Evolutionary conservation across 495 filamentous ascomycete species (phyloP).

Genomic region (Hyphodiscus hymeniophilus): DNA sequence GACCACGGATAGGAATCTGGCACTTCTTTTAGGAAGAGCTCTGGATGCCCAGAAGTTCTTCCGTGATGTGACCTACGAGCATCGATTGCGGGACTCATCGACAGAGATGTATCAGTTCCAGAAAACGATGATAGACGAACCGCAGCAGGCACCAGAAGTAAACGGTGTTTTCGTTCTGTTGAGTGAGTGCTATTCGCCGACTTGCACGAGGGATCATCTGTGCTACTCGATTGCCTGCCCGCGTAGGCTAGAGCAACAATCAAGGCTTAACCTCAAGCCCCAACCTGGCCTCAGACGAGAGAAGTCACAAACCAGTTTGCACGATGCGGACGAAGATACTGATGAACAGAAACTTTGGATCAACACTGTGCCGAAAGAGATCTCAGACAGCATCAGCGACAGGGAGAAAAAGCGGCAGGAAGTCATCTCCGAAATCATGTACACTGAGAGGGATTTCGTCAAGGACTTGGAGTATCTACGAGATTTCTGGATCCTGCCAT

Average conservation of each 20-base stretch:
- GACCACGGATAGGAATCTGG: conserved; percentile 91
- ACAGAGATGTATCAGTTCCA: conserved; percentile 95
- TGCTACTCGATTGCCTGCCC: conserved; percentile 99
- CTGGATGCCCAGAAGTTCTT: conserved; percentile 99
- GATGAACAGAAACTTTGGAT: conserved; percentile 99
- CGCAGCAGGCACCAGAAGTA: conserved; percentile 62
- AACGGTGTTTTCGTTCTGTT: conserved; percentile 96
- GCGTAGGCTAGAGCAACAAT: conserved; percentile 88
- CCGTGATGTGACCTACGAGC: conserved; percentile 98
- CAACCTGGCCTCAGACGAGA: conserved; percentile 79
- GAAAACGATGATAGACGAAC: conserved; percentile 84
- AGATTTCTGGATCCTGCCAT: conserved; percentile 97
- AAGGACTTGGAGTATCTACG: conserved; percentile 97
- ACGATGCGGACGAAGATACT: conserved; percentile 69
- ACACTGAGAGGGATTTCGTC: conserved; percentile 98
- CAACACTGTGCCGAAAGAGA: conserved; percentile 91
- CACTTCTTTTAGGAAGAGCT: conserved; percentile 84
- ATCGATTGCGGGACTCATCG: conserved; percentile 82
- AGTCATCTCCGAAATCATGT: conserved; percentile 96
- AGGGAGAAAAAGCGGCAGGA: conserved; percentile 96
- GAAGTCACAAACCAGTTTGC: conserved; percentile 72
- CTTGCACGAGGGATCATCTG: conserved; percentile 85
- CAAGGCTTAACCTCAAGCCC: conserved; percentile 82
- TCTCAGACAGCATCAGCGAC: conserved; percentile 81
- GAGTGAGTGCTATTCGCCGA: conserved; percentile 97